Conservation (phyloP, 2,329 filamentous ascomycete genomes). For the Coccinonectria pachysandricola region DNA sequence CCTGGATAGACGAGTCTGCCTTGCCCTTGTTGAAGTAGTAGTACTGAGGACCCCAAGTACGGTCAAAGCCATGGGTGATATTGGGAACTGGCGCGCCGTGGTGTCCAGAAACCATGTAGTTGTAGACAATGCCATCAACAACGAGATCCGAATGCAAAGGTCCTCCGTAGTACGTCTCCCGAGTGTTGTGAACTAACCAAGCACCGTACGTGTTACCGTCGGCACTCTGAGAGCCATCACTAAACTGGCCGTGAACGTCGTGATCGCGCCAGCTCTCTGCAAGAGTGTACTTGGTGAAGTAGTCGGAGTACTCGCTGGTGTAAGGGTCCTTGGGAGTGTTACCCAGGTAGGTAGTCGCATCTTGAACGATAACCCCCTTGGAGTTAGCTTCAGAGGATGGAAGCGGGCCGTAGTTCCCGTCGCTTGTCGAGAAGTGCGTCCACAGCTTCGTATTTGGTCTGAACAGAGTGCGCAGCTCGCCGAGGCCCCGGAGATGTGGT, state of each 20-base stretch:
- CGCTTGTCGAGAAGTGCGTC: slow-evolving; percentile 49
- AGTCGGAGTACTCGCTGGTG: slow-evolving; percentile 42
- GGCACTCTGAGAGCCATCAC: slow-evolving; percentile 26
- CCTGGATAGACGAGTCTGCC: slow-evolving; percentile 1
- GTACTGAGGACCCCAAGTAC: slow-evolving; percentile 52
- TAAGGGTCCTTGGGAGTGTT: slow-evolving; percentile 43
- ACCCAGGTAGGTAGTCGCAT: slow-evolving; percentile 52
- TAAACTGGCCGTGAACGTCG: slow-evolving; percentile 41
- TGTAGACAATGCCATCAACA: slow-evolving; percentile 54
- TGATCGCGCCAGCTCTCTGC: slow-evolving; percentile 46
- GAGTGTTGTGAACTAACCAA: slow-evolving; percentile 53
- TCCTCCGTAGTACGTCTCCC: slow-evolving; percentile 50
- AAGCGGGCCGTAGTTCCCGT: slow-evolving; percentile 39
- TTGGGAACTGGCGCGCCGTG: slow-evolving; percentile 52
- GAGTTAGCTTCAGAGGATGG: slow-evolving; percentile 30
- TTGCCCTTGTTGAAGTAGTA: slow-evolving; percentile 45
- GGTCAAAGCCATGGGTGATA: slow-evolving; percentile 52
- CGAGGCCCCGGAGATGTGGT: slow-evolving; percentile 44
- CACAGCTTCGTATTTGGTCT: slow-evolving; percentile 47
- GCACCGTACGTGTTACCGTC: slow-evolving; percentile 44
- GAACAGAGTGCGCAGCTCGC: slow-evolving; percentile 50
- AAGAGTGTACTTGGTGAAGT: slow-evolving; percentile 57
- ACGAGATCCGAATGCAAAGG: slow-evolving; percentile 50
- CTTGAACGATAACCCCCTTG: slow-evolving; percentile 41
- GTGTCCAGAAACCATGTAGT: slow-evolving; percentile 50